Evolutionary conservation across 441 rosid genomes (phyloP), one percentile per base, ranked within the genome.

Genomic region (Raphanus hybrid): DNA sequence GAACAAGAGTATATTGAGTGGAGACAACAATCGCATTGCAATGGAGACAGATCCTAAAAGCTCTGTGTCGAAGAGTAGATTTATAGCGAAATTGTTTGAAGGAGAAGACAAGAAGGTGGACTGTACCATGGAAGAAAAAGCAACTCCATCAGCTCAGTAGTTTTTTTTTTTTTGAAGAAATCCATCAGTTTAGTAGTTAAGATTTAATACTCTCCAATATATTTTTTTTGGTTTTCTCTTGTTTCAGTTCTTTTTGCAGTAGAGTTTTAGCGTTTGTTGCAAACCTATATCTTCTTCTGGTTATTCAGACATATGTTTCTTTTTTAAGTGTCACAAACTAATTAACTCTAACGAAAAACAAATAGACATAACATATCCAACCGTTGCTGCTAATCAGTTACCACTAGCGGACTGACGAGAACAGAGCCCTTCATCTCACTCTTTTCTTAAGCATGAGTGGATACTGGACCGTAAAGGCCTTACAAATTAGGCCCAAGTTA

Each of bases 21-120:
- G 76, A 67, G 80, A 73, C 15, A 66, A 73, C 4, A 20, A 20
- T 20, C 1, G 23, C 23, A 20, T 20, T 1, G 23, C 23, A 20
- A 20, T 23, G 2, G 76, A 70, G 64, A 15, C 75, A 68, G 78
- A 67, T 26, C 55, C 83, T 3, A 50, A 65, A 67, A 15, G 1
- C 57, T 35, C 81, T 50, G 75, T 50, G 34, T 70, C 85, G 0
- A 54, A 61, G 55, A 78, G 82, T 20, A 73, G 78, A 67, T 75
- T 78, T n/a, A 68, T 86, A 1, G 76, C 71, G 0, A 70, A 70
- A 4, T 71, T 77, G 71, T 64, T 77, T 64, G 71, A 64, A 57
- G 76, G 76, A 41, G 67, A 57, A 34, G 39, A 26, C n/a, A 78
- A 78, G 81, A 67, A 72, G 58, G 69, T 0, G 0, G 77, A 73